Base-by-base conservation (phyloP, 2,329 filamentous ascomycete genomes). In the Hirsutella thompsonii region DNA sequence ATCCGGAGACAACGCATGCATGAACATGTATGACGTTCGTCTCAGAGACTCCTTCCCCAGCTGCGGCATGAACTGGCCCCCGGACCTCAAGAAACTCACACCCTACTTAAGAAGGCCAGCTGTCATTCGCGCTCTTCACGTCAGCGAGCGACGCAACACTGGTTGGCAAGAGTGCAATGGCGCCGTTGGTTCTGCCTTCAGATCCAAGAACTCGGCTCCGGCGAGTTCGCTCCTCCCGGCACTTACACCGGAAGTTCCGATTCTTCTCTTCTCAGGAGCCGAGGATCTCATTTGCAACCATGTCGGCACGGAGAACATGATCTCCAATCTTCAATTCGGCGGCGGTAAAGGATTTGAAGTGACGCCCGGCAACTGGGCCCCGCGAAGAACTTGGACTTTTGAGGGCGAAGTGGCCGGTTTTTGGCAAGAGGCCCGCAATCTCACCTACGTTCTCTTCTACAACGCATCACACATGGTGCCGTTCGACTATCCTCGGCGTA, bases 391-490 rank as follows among this genome's bases (percentile, higher is more conserved):
- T 53, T 98, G 92, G 93, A 84, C 79, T 1, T 95, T 96, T 49
- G 92, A 96, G 60, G 85, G 81, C 46, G 76, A 94, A 51, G 66
- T 77, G 2, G 89, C 89, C 3, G 92, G 92, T 20, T 86, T 93
- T 55, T 98, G 90, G 70, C 93, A 98, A 61, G 78, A 88, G 58
- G 90, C 92, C 2, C 80, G 93, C 49, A 98, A 98, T 62, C 66
- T 98, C 46, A 95, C 92, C 1, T 98, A 98, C 56, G 81, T 98
- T 26, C 71, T 93, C 33, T 94, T 96, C 64, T 86, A 94, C 68
- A 94, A 98, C 60, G 80, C 87, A 14, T 94, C 85, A 38, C 92
- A 98, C 62, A 98, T 98, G 92, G 92, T 98, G 1, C 93, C 92
- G 1, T 96, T 92, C 55, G 90, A 98, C 61, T 84, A 83, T 52